Conservation (phyloP, 1,284 basidiomycete genomes). For the Meripilus lineatus region DNA sequence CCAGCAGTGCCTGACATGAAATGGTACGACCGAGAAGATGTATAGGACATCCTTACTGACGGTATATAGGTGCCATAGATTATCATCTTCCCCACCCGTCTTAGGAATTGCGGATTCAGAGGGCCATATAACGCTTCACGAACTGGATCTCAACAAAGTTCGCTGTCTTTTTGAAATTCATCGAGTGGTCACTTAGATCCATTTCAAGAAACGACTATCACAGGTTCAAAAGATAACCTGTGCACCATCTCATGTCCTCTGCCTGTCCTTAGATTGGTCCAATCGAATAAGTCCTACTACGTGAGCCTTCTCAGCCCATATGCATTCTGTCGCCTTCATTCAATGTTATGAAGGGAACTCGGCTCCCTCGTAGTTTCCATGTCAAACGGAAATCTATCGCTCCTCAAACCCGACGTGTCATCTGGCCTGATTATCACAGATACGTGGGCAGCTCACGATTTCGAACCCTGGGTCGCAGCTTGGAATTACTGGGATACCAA, state of each 20-base stretch:
- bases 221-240: slow-evolving; percentile 49
- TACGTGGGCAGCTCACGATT: slow-evolving; percentile 87
- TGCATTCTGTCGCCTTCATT: neutral
- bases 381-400: slow-evolving; percentile 69
- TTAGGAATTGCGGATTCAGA: slow-evolving; percentile 82
- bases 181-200: neutral
- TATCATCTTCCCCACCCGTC: slow-evolving; percentile 35
- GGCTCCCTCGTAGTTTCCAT: slow-evolving; percentile 74
- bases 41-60: slow-evolving; percentile 3
- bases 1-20: slow-evolving; percentile 92
- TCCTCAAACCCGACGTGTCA: slow-evolving; percentile 45
- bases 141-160: slow-evolving; percentile 51
- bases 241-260: slow-evolving; percentile 57
- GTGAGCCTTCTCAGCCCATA: slow-evolving; percentile 13
- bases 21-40: slow-evolving; percentile 52
- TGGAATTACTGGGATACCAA: slow-evolving; percentile 84
- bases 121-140: slow-evolving; percentile 65
- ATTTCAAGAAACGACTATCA: slow-evolving; percentile 39
- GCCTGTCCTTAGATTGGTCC: slow-evolving; percentile 88
- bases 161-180: slow-evolving; percentile 4
- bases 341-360: slow-evolving; percentile 31
- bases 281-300: slow-evolving; percentile 43
- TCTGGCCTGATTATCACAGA: slow-evolving; percentile 40
- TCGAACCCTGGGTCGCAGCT: slow-evolving; percentile 91
- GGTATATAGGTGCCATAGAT: slow-evolving; percentile 50